Base-by-base conservation (phyloP, 2,329 filamentous ascomycete species). In the Colletotrichum sansevieriae region DNA sequence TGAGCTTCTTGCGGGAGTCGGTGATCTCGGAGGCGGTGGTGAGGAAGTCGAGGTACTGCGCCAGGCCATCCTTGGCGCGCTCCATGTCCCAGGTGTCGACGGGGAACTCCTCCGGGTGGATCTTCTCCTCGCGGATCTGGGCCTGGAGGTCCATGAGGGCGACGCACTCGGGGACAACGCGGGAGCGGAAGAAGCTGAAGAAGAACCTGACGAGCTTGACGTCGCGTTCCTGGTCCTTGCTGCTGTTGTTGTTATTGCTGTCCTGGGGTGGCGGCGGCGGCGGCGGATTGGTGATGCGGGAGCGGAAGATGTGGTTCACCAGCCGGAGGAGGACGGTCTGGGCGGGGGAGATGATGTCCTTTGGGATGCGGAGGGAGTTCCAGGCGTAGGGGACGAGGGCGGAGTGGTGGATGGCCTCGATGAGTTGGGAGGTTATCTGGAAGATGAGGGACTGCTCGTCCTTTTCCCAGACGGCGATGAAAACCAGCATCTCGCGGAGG, bases 81-180 rank as follows among this genome's bases (percentile, higher is more conserved):
- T 98, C 95, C 92, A 98, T 97, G 75, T 98, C 95, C 95, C 95
- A 98, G 54, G 94, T 87, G 74, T 98, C 97, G 2, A 98, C 90
- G 0, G 95, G 95, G 74, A 98, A 98, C 75, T 98, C 95, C 70
- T 93, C 90, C 0, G 93, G 90, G 69, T 95, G 88, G 15, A 91
- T 89, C 65, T 90, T 86, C 37, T 91, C 90, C 46, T 91, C 90
- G 47, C 93, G 91, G 39, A 98, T 97, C 76, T 97, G 92, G 15
- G 93, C 93, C 81, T 98, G 95, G 3, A 97, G 87, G 75, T 96
- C 94, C 82, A 98, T 97, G 43, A 98, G 84, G n/a, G 95, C 95
- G 63, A 95, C 93, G 15, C 94, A 97, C 76, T 98, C 95, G 0
- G 95, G 95, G 4, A 98, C 95, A 70, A 98, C 95, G 70, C 95